These are phyloP conservation scores for Pestalotiopsis sp. DNA, from an alignment of 2,329 filamentous ascomycete genomes.

Conservation along the genomic window DNA sequence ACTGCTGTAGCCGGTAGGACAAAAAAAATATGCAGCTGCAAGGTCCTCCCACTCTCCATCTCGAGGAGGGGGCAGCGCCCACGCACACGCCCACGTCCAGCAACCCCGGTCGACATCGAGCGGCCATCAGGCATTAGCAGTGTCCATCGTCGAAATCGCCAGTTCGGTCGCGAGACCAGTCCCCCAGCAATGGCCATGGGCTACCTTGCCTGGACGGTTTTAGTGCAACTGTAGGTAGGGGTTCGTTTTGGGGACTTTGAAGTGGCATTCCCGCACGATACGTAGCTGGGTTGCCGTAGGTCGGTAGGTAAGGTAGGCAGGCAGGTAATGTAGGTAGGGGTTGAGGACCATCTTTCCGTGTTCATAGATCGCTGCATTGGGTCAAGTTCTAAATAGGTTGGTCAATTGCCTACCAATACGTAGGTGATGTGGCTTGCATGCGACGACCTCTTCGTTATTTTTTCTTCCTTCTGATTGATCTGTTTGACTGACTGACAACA, in stretches of 20 bases:
- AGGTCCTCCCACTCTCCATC: not conserved
- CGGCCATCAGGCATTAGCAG: not conserved
- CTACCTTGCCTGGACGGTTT: not conserved
- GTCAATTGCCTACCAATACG: not conserved
- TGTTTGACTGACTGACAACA: not conserved
- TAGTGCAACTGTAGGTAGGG: not conserved
- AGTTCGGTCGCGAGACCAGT: not conserved
- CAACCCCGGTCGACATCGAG: not conserved
- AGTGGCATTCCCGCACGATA: not conserved
- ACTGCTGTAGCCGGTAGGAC: not conserved
- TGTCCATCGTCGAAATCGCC: not conserved
- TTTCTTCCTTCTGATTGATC: not conserved
- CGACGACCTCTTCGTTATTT: not conserved
- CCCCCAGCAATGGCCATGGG: not conserved
- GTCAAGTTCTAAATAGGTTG: not conserved
- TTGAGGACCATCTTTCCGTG: not conserved
- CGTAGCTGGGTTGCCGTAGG: not conserved
- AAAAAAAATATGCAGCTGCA: not conserved
- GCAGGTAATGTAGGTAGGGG: not conserved
- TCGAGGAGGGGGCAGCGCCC: not conserved
- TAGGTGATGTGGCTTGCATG: slow-evolving; percentile 4
- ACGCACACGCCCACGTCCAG: not conserved
- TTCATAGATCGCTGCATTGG: not conserved
- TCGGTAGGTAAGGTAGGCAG: not conserved
- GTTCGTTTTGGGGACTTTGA: not conserved